Conservation (phyloP, 352 stramenopile genomes). For the Phytopythium oedochilum region DNA sequence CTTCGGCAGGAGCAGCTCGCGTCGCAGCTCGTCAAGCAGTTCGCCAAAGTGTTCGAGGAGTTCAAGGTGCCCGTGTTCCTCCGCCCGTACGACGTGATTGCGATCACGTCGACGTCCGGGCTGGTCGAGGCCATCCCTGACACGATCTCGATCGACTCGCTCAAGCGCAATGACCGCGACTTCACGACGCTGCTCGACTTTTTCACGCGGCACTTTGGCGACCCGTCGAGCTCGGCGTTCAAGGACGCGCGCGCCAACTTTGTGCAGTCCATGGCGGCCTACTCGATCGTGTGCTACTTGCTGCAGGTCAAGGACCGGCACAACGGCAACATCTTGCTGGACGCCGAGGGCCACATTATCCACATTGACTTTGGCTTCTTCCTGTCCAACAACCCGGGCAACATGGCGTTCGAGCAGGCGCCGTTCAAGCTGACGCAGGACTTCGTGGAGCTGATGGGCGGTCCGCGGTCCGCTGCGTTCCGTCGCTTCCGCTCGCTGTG, state of each 20-base stretch:
- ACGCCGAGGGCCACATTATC: constrained; percentile 95
- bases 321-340: constrained; percentile 97
- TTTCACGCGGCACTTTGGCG: constrained; percentile 92
- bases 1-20: constrained; percentile 97
- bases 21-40: constrained; percentile 94
- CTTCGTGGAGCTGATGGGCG: constrained; percentile 95
- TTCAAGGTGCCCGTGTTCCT: constrained; percentile 93
- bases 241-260: constrained; percentile 84
- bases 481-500: constrained; percentile 94
- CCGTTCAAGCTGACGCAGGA: constrained; percentile 98
- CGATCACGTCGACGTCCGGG: constrained; percentile 90
- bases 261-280: constrained; percentile 79
- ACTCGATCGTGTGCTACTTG: constrained; percentile 95
- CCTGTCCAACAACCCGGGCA: constrained; percentile 91
- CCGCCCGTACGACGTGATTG: constrained; percentile 95
- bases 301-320: constrained; percentile 98
- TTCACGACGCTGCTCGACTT: constrained; percentile 92
- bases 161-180: constrained; percentile 95
- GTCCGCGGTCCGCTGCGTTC: constrained; percentile 90
- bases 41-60: constrained; percentile 94
- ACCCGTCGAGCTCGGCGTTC: constrained; percentile 64
- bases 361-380: constrained; percentile 98
- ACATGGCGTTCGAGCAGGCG: constrained; percentile 93
- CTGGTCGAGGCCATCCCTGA: constrained; percentile 97
- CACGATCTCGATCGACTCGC: constrained; percentile 96